Evolutionary conservation across 179 eudicot genomes (phyloP), one percentile per base, ranked within the genome.

Genomic region (Patellifolia procumbens): DNA sequence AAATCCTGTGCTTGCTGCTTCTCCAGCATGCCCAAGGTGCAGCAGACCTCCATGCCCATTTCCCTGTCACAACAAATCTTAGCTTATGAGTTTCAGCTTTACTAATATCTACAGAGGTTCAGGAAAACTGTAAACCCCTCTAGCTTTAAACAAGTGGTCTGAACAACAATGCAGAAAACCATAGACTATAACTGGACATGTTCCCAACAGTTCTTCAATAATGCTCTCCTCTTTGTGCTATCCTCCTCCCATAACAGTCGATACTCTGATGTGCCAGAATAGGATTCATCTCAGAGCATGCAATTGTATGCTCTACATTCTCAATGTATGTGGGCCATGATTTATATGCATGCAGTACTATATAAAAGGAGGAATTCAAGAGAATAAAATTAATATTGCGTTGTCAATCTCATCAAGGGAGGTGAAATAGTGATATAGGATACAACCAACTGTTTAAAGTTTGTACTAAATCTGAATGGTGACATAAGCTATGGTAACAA

Each of bases 1-100:
- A 95, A 88, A 58, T 89, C 92, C 78, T 84, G 73, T 48, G 99
- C 99, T 81, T 95, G 99, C 85, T 95, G 96, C 86, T 95, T 91
- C 86, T 95, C 99, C 74, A 95, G 78, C 99, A 95, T 95, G 65
- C 99, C 99, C 86, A 95, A 85, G 45, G 99, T 95, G 85, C 99
- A 95, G 85, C 99, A 95, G 68, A 95, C 99, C 81, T 95, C 99
- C 99, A 95, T 93, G 60, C 97, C 99, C 99, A 95, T 93, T 52
- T 76, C 96, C 92, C 99, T 95, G 80, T 31, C 59, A 86, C 67
- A 73, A 53, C 63, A 39, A 56, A 67, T 68, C 46, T 46, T 72
- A 22, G 60, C 48, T 68, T 61, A 19, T 1, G 28, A 24, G 26
- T 69, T 64, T n/a, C 26, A 69, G 64, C 26, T 71, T 76, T 39